Evolutionary conservation across 495 filamentous ascomycete species (phyloP).

Genomic region (Trichoderma reesei): DNA sequence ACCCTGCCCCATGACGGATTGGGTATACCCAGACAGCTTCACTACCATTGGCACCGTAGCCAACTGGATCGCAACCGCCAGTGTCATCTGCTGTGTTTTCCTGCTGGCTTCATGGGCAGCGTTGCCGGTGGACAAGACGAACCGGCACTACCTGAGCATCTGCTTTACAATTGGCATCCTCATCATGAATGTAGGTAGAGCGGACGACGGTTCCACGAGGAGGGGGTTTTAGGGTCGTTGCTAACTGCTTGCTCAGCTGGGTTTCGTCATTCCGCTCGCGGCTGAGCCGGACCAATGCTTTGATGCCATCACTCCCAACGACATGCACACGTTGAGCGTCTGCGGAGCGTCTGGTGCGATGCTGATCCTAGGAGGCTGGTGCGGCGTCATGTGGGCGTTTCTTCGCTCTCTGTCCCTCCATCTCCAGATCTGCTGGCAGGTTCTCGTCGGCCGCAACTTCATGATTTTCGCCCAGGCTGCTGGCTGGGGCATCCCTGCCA

Average conservation of each 20-base stretch:
- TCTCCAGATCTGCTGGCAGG: conserved; percentile 95
- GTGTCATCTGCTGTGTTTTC: conserved; percentile 62
- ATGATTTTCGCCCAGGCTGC: conserved; percentile 74
- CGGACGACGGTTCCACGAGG: not conserved
- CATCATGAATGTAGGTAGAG: conserved; percentile 61
- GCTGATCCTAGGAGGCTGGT: conserved; percentile 74
- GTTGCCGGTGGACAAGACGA: conserved; percentile 80
- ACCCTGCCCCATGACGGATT: conserved; percentile 79
- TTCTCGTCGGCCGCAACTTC: conserved; percentile 77
- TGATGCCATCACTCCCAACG: conserved; percentile 84
- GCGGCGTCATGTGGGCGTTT: conserved; percentile 80
- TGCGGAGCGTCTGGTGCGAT: conserved; percentile 87
- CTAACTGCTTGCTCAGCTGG: conserved; percentile 42
- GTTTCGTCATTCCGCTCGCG: conserved; percentile 84
- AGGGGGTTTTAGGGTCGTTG: not conserved
- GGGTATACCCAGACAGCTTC: conserved; percentile 74
- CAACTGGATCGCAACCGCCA: conserved; percentile 70
- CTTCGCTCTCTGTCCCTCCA: conserved; percentile 85
- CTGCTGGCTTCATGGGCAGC: conserved; percentile 73
- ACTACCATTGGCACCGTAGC: conserved; percentile 50
- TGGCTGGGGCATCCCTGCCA: conserved; percentile 74
- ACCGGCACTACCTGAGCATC: conserved; percentile 86
- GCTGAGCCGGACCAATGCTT: conserved; percentile 73
- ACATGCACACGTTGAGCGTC: conserved; percentile 70
- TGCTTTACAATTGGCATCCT: conserved; percentile 66